Conservation (phyloP, 2,329 filamentous ascomycete species). For the Fonsecaea pugnacius region DNA sequence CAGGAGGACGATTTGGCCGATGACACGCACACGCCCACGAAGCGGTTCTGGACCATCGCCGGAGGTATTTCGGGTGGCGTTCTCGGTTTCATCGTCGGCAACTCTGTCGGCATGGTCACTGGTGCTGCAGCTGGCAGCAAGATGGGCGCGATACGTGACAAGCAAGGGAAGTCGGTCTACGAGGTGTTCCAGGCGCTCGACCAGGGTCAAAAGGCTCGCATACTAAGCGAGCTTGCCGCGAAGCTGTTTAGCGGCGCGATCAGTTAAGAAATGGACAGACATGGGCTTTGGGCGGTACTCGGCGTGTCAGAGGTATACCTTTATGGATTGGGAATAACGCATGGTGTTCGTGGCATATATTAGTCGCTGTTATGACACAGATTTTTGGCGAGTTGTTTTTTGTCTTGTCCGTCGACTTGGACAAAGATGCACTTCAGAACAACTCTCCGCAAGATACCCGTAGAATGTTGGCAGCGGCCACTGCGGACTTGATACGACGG, state of each 20-base stretch:
- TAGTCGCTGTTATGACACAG: no score
- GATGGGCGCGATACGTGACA: constrained; percentile 85
- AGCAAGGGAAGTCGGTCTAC: constrained; percentile 93
- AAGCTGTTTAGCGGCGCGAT: constrained; percentile 69
- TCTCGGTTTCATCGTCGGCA: constrained; percentile 92
- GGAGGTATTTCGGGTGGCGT: constrained; percentile 86
- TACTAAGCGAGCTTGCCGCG: constrained; percentile 81
- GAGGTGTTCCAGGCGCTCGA: constrained; percentile 86
- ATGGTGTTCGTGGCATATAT: no score
- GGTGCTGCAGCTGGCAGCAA: constrained; percentile 91
- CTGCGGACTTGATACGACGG: no score
- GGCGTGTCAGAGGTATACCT: no score
- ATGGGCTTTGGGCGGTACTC: no score
- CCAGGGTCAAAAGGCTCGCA: constrained; percentile 75
- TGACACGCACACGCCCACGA: constrained; percentile 59
- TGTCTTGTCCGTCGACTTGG: no score
- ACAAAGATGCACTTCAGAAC: no score
- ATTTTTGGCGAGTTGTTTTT: no score
- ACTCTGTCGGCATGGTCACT: constrained; percentile 84
- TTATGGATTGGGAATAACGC: no score
- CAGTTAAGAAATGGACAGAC: constrained; percentile 9
- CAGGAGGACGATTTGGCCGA: constrained; percentile 82
- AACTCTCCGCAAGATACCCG: no score
- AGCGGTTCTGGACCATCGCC: constrained; percentile 82
- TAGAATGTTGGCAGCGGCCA: no score